A percentile compares a stretch with the other conserved stretches of the same genome.
phyloP scores from a whole-genome alignment of 805 yeast genomes.

The Martiniozyma abietophila region DNA sequence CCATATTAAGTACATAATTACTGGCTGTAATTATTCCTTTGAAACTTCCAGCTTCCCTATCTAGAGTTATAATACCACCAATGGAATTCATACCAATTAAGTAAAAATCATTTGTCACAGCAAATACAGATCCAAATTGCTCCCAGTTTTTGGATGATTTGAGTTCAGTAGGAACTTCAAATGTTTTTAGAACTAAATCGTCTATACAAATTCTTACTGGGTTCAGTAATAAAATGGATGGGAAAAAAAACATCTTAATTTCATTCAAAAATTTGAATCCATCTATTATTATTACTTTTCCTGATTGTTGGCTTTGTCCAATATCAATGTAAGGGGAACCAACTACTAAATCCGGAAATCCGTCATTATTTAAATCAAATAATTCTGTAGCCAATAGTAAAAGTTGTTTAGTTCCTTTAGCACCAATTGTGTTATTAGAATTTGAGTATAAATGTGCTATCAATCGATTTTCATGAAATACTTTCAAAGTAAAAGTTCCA shows the following conservation, averaged over 20 bases:
- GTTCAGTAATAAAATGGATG: not conserved
- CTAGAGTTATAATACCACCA: conserved; percentile 30
- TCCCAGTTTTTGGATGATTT: conserved; percentile 26
- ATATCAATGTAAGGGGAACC: conserved; percentile 34
- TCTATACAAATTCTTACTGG: conserved; percentile 3
- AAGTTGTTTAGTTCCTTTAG: conserved; percentile 33
- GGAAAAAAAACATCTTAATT: not conserved
- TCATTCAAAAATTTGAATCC: conserved; percentile 11
- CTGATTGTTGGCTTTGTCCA: conserved; percentile 8
- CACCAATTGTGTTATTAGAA: conserved; percentile 28
- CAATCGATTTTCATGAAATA: conserved; percentile 21
- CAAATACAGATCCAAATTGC: conserved; percentile 32
- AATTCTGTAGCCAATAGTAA: conserved; percentile 27
- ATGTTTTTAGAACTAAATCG: conserved; percentile 4
- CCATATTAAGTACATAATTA: not conserved
- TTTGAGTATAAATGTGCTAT: conserved; percentile 16
- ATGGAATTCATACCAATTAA: conserved; percentile 32
- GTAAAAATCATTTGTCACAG: conserved; percentile 18
- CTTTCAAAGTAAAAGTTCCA: conserved; percentile 35
- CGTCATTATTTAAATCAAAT: conserved; percentile 30
- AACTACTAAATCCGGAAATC: conserved; percentile 33
- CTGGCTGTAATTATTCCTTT: no score
- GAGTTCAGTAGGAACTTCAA: conserved; percentile 15
- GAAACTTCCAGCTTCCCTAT: conserved; percentile 9
- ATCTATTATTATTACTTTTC: conserved; percentile 12